Conservation (phyloP, 2,329 filamentous ascomycete genomes). For the Trichoderma cornu-damae region DNA sequence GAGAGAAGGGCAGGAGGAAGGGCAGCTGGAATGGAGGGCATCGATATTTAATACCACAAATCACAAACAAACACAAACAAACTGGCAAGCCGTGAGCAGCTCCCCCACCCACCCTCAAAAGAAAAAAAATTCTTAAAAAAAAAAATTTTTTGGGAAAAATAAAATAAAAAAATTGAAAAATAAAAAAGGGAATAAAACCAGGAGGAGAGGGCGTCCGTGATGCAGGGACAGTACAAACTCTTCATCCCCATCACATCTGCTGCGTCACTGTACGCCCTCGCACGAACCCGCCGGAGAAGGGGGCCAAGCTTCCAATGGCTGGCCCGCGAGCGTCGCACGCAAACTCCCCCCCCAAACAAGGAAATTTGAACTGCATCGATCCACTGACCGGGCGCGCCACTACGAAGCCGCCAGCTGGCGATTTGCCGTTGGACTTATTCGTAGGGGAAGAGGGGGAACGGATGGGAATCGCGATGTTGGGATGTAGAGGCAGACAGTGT, state of each 20-base stretch:
- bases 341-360: conserved; percentile 7
- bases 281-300: too few relatives aligned
- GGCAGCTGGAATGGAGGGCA: conserved; percentile 15
- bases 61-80: neutral
- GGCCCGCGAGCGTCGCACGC: conserved; percentile 12
- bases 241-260: too few relatives aligned
- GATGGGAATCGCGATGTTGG: conserved; percentile 7
- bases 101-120: neutral
- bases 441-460: neutral
- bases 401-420: neutral
- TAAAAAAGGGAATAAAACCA: too few relatives aligned
- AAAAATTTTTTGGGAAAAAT: too few relatives aligned
- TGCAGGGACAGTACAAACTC: too few relatives aligned
- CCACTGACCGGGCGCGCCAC: conserved; percentile 11
- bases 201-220: too few relatives aligned
- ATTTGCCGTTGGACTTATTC: too few relatives aligned
- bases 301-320: conserved; percentile 2
- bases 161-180: too few relatives aligned
- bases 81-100: neutral
- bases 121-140: too few relatives aligned
- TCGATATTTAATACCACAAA: conserved; percentile 6
- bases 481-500: conserved; percentile 17
- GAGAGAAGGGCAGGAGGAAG: neutral
- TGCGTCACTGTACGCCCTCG: neutral
- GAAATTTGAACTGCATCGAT: neutral